Conservation (phyloP, 352 stramenopile genomes). For the Globisporangium uncinulatum region DNA sequence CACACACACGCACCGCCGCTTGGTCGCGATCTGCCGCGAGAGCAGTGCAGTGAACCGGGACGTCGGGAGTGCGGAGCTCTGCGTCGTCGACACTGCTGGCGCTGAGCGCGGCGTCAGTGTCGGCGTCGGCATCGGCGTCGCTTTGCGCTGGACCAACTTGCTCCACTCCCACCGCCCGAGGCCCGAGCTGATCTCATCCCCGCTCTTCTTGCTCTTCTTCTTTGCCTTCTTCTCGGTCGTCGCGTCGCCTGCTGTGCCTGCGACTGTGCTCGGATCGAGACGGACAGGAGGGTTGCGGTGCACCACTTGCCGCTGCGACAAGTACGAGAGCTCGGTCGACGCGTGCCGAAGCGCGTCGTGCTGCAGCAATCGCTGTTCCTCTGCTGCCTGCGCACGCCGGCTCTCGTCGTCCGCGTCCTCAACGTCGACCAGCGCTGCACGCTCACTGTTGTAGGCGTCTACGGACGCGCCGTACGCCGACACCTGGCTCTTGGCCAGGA, state of each 20-base stretch:
- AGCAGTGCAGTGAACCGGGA: constrained; percentile 24
- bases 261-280: constrained; percentile 7
- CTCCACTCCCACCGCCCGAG: constrained; percentile 67
- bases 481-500: constrained; percentile 26
- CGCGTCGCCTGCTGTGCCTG: not conserved
- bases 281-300: constrained; percentile 62
- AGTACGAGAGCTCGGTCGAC: constrained; percentile 64
- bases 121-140: not conserved
- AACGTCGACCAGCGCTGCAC: constrained; percentile 24
- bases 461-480: constrained; percentile 29
- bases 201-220: constrained; percentile 32
- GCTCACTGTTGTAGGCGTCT: constrained; percentile 38
- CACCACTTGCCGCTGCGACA: constrained; percentile 77
- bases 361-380: constrained; percentile 31
- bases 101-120: not conserved
- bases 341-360: constrained; percentile 45
- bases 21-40: constrained; percentile 20
- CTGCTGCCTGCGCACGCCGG: constrained; percentile 14
- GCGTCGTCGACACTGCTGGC: not conserved
- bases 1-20: constrained; percentile 1
- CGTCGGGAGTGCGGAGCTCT: constrained; percentile 1
- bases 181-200: constrained; percentile 21
- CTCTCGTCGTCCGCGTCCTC: constrained; percentile 23
- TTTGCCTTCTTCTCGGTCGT: constrained; percentile 15
- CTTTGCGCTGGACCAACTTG: constrained; percentile 42